Evolutionary conservation across 2,329 filamentous ascomycete genomes (phyloP).

Genomic region (Pestalotiopsis sp.): DNA sequence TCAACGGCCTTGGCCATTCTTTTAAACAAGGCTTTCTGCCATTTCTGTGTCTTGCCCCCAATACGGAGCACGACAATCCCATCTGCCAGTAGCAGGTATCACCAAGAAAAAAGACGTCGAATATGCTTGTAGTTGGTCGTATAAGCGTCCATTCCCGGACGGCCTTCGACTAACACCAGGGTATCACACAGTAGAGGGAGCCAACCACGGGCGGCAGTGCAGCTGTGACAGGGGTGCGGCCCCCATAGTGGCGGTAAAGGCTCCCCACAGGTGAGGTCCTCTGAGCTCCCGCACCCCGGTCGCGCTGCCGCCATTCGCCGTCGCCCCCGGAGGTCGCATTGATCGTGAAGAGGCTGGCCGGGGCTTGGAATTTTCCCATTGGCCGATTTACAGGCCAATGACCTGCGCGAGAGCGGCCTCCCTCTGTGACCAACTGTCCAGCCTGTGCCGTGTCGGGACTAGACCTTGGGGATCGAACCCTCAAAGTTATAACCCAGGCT

Average conservation of each 20-base stretch:
- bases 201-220: constrained; percentile 12
- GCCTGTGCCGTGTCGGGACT: no score
- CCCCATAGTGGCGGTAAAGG: constrained; percentile 5
- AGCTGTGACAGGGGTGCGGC: background rate
- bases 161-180: background rate
- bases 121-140: background rate
- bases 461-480: background rate
- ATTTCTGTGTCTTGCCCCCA: no score
- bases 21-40: background rate
- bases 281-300: background rate
- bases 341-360: background rate
- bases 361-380: constrained; percentile 5
- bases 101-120: background rate
- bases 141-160: background rate
- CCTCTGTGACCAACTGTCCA: background rate
- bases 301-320: constrained; percentile 2
- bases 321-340: background rate
- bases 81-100: no score
- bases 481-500: background rate
- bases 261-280: background rate
- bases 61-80: no score
- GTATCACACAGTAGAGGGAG: background rate
- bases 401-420: background rate
- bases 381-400: constrained; percentile 2
- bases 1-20: background rate